Evolutionary conservation across 768 basidiomycete species (phyloP).

Genomic region (Mycena epipterygia): DNA sequence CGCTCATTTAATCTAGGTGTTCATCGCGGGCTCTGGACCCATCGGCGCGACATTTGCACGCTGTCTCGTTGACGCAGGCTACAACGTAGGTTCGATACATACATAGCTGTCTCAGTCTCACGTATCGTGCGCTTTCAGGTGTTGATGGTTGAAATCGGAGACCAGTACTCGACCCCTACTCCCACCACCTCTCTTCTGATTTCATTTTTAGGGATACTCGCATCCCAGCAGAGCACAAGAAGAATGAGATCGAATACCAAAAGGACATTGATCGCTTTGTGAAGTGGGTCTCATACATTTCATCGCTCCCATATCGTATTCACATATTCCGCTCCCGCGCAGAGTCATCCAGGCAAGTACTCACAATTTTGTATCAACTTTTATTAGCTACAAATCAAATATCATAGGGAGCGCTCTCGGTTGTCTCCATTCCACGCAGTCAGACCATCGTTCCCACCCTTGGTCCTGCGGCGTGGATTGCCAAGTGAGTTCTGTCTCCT

Average conservation of each 20-base stretch:
- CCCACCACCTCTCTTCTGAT: constrained; percentile 1
- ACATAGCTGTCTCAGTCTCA: constrained; percentile 16
- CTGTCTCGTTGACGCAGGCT: constrained; percentile 36
- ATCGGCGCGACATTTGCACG: constrained; percentile 45
- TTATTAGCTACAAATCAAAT: background rate
- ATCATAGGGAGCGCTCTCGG: constrained; percentile 14
- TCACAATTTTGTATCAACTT: background rate
- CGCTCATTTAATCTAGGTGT: constrained; percentile 30
- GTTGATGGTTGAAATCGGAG: constrained; percentile 38
- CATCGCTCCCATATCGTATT: background rate
- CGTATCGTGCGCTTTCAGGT: constrained; percentile 20
- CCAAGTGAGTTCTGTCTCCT: background rate
- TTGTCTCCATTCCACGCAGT: constrained; percentile 12
- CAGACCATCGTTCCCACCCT: background rate
- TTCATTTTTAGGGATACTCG: constrained; percentile 6
- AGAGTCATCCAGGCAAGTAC: constrained; percentile 18
- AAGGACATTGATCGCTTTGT: constrained; percentile 52
- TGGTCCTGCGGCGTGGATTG: constrained; percentile 18
- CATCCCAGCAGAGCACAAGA: constrained; percentile 41
- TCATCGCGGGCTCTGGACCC: constrained; percentile 50
- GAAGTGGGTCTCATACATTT: background rate
- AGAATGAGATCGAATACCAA: constrained; percentile 50
- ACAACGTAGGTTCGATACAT: constrained; percentile 10
- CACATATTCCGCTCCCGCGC: background rate
- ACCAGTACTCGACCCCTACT: constrained; percentile 28